Evolutionary conservation across 805 yeast genomes (phyloP), one percentile per base, ranked within the genome.

Genomic region (Limtongozyma cylindracea): DNA sequence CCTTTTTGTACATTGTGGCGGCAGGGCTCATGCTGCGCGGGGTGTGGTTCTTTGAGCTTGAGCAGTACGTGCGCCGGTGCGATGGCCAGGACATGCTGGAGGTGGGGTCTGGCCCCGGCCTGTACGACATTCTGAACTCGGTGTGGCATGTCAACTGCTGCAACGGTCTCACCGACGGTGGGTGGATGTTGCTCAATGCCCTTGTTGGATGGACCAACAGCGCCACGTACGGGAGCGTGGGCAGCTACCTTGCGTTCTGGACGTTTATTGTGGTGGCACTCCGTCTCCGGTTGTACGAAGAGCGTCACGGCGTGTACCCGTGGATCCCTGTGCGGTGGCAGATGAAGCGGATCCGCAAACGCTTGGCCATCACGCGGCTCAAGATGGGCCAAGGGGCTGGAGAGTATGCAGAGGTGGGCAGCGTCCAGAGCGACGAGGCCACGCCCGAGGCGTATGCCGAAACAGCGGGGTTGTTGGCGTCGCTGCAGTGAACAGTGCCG

Each of bases 101-200:
- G 44, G 61, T 69, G 1, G 95, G 95, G 2, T 69, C 71, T 18
- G 95, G 95, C 0, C 93, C 93, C 0, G 95, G 95, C 0, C 72
- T 91, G 1, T 80, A 80, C 37, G 92, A 80, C 35, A 68, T 80
- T 12, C 31, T 59, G 11, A 60, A 55, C 21, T 66, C 88, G 5
- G 67, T 80, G 2, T 80, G 95, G 95, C 95, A 80, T 40, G 92
- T 80, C 13, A 77, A 80, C 44, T 78, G 93, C 42, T 80, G 95
- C 47, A 78, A 78, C 40, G 91, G 92, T 12, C 15, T 13, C 15
- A 13, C 5, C 5, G 15, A 13, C 15, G 15, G 15, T 6, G 47
- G 53, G 41, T 51, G 58, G 58, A 51, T 52, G 57, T 43, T 50
- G 10, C 42, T 47, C 27, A 51, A 49, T 22, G 56, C 58, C 17